Evolutionary conservation across 495 filamentous ascomycete species (phyloP), one percentile per base, ranked within the genome.

Genomic region (Penicillium simplicissimum): DNA sequence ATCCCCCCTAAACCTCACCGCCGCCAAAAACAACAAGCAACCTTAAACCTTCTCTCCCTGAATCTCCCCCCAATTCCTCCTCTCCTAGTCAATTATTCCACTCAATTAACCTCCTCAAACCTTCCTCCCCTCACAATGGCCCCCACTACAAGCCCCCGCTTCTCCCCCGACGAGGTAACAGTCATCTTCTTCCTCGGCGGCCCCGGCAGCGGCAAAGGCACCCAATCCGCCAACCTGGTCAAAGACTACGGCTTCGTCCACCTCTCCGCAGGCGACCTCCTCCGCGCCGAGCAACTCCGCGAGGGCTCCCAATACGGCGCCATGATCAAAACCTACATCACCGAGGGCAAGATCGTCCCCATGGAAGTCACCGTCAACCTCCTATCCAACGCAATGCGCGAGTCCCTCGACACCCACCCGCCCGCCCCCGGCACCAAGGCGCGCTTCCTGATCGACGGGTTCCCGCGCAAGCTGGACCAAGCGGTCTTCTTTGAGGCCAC

Each of bases 341-440:
- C 85, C 38, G 88, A 98, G 71, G 95, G 95, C 61, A 88, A 85
- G 66, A 98, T 98, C 75, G 95, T 98, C 63, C 95, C 95, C 10
- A 96, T 96, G 94, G 94, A 98, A 71, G 92, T 98, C 21, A 98
- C 95, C n/a, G 88, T 98, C 38, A 87, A 89, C 31, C 74, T 98
- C 15, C 84, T 98, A 4, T 95, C 97, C 74, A 93, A 96, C 71
- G 90, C 93, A 8, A 97, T 98, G 90, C 84, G 80, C 57, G 85
- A 85, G 4, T 76, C 78, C 0, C 82, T 93, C 10, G 58, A 73
- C 31, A 35, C 54, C 10, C 31, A 31, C n/a, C 68, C 60, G 17
- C 65, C 55, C 0, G 72, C 52, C 1, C 63, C 64, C 0, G 72
- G 66, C 21, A 67, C 49, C 38, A 76, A 77, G 60, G 69, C 75